Conservation (phyloP, 2,329 filamentous ascomycete genomes). For the Trichophyton schoenleinii region DNA sequence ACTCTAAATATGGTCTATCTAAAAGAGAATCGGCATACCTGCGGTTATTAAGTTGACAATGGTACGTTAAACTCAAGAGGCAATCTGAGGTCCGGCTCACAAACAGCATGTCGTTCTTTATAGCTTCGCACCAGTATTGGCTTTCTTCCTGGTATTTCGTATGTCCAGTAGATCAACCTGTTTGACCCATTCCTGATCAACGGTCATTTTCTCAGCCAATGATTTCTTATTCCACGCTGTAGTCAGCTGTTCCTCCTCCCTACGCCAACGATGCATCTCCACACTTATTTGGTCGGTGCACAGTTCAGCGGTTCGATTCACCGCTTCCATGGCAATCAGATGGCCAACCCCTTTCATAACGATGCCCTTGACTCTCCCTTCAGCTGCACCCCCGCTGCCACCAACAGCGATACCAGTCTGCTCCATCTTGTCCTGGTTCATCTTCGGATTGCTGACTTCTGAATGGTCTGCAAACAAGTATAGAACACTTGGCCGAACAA, state of each 20-base stretch:
- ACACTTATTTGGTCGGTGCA: slow-evolving; percentile 44
- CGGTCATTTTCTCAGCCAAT: slow-evolving; percentile 42
- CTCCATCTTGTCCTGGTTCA: slow-evolving; percentile 31
- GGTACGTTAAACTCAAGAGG: too few species aligned
- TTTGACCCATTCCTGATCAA: slow-evolving; percentile 41
- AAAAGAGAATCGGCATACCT: neutral
- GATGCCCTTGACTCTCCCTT: slow-evolving; percentile 55
- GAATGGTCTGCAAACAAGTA: slow-evolving; percentile 36
- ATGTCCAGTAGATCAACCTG: slow-evolving; percentile 12
- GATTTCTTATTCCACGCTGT: slow-evolving; percentile 41
- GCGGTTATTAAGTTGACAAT: neutral
- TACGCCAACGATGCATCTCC: slow-evolving; percentile 47
- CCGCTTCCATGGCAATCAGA: slow-evolving; percentile 71
- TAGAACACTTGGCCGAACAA: slow-evolving; percentile 35
- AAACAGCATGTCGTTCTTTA: slow-evolving; percentile 9
- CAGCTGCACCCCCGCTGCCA: slow-evolving; percentile 43
- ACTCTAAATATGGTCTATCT: neutral
- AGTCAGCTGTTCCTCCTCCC: slow-evolving; percentile 45
- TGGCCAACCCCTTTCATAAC: slow-evolving; percentile 58
- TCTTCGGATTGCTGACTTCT: slow-evolving; percentile 27
- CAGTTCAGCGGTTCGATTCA: slow-evolving; percentile 50
- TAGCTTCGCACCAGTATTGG: slow-evolving; percentile 17
- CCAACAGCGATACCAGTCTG: slow-evolving; percentile 30
- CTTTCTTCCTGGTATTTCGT: neutral
- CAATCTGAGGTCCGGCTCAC: too few species aligned